Conservation (phyloP, 257 asterid species). For the Ilex aquifolium region DNA sequence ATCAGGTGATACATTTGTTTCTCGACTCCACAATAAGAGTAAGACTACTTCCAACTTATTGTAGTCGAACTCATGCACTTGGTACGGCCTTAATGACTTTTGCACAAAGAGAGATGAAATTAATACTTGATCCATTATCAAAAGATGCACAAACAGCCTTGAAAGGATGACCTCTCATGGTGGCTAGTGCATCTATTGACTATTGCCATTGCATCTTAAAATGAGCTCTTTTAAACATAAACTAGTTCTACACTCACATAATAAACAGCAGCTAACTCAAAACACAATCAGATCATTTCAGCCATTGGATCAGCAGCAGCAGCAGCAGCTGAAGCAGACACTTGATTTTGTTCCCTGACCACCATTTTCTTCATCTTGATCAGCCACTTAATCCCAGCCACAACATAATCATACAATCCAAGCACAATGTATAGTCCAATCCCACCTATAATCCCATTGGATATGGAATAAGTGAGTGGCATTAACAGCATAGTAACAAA, state of each 20-base stretch:
- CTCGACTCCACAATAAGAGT: no score
- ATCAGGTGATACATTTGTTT: no score
- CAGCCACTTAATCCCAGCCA: constrained; percentile 33
- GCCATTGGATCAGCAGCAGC: constrained; percentile 17
- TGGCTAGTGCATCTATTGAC: constrained; percentile 43
- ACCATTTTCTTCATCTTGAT: constrained; percentile 40
- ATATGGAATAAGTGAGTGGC: constrained; percentile 75
- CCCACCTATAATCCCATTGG: constrained; percentile 77
- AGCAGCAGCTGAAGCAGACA: constrained; percentile 30
- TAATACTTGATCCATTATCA: no score
- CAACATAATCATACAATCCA: constrained; percentile 34
- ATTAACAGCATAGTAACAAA: constrained; percentile 60
- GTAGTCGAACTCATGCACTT: no score
- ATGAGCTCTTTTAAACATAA: no score
- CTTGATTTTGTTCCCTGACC: constrained; percentile 61
- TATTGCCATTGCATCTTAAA: neutral
- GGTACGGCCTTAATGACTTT: no score
- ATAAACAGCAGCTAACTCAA: no score
- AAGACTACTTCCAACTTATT: no score
- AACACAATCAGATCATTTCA: constrained; percentile 21
- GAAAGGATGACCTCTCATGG: constrained; percentile 43
- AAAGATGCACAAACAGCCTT: constrained; percentile 53
- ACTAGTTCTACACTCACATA: no score
- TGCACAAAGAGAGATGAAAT: no score
- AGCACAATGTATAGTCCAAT: constrained; percentile 51